These are phyloP conservation scores for Phytophthora cactorum DNA, from an alignment of 352 stramenopile genomes.

Conservation along the genomic window DNA sequence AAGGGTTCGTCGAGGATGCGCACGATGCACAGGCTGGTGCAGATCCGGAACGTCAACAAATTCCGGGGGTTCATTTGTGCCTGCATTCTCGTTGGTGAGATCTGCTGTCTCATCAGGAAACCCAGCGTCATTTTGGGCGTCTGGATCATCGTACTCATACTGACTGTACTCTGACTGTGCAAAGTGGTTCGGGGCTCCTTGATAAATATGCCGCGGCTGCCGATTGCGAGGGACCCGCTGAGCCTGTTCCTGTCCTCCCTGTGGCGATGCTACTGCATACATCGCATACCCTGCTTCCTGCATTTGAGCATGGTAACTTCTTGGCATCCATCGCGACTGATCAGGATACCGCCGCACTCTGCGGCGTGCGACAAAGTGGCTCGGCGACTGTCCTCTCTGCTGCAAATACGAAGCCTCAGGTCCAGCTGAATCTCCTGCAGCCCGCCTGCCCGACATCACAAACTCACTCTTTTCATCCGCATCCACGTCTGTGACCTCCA, in stretches of 20 bases:
- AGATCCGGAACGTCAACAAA: slow-evolving; percentile 19
- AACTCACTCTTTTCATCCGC: slow-evolving; percentile 41
- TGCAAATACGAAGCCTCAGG: slow-evolving; percentile 18
- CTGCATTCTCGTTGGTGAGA: slow-evolving; percentile 25
- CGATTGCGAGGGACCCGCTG: slow-evolving; percentile 4
- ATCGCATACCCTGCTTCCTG: slow-evolving; percentile 22
- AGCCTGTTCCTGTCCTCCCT: slow-evolving; percentile 14
- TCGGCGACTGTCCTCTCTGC: slow-evolving; percentile 9
- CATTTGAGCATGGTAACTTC: slow-evolving; percentile 16
- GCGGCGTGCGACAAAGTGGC: slow-evolving; percentile 24
- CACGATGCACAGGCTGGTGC: slow-evolving; percentile 18
- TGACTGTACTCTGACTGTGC: slow-evolving; percentile 19
- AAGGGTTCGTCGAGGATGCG: slow-evolving; percentile 17
- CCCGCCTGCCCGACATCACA: not conserved
- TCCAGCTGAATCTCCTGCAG: not conserved
- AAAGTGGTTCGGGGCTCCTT: slow-evolving; percentile 19
- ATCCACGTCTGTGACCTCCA: slow-evolving; percentile 21
- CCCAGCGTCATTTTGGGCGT: slow-evolving; percentile 3
- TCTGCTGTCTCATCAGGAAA: slow-evolving; percentile 22
- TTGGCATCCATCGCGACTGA: slow-evolving; percentile 20
- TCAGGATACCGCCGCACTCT: slow-evolving; percentile 29
- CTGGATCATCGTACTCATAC: slow-evolving; percentile 20
- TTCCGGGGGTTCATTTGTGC: slow-evolving; percentile 1
- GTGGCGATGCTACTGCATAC: slow-evolving; percentile 16
- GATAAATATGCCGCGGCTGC: slow-evolving; percentile 26